Evolutionary conservation across 2,329 filamentous ascomycete species (phyloP).

Genomic region (Blastomyces gilchristii): DNA sequence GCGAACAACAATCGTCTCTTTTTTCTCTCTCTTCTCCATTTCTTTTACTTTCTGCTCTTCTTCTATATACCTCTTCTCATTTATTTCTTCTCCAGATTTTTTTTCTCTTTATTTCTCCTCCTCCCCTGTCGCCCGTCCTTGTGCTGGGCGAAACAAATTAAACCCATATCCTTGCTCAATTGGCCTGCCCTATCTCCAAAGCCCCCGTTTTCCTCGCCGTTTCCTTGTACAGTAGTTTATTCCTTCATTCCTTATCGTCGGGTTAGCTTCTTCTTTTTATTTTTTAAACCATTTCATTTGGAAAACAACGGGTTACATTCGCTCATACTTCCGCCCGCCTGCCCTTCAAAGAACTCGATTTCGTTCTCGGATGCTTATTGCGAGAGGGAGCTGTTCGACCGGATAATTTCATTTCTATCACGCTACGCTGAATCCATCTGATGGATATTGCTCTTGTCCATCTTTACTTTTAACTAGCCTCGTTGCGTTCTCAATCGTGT

Average conservation of each 20-base stretch:
- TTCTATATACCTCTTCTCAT: background rate
- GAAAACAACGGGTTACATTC: conserved; percentile 5
- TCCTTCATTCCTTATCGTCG: background rate
- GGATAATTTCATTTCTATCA: background rate
- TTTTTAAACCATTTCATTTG: conserved; percentile 9
- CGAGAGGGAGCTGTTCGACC: background rate
- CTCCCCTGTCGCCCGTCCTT: conserved; percentile 5
- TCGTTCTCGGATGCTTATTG: background rate
- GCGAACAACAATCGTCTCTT: background rate
- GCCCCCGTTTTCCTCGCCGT: conserved; percentile 1
- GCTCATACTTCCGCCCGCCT: background rate
- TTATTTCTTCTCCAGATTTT: background rate
- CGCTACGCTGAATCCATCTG: background rate
- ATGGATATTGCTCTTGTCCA: background rate
- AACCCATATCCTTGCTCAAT: conserved; percentile 1
- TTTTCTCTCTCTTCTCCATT: background rate
- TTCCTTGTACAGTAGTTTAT: conserved; percentile 5
- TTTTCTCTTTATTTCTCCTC: background rate
- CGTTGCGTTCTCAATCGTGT: background rate
- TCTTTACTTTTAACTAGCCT: background rate
- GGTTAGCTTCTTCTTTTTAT: background rate
- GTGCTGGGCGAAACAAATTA: conserved; percentile 7
- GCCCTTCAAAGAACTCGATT: background rate
- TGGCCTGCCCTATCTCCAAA: background rate
- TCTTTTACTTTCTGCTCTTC: background rate